These are phyloP conservation scores for Candida nonsorbophila DNA, from an alignment of 805 yeast genomes.

Conservation along the genomic window DNA sequence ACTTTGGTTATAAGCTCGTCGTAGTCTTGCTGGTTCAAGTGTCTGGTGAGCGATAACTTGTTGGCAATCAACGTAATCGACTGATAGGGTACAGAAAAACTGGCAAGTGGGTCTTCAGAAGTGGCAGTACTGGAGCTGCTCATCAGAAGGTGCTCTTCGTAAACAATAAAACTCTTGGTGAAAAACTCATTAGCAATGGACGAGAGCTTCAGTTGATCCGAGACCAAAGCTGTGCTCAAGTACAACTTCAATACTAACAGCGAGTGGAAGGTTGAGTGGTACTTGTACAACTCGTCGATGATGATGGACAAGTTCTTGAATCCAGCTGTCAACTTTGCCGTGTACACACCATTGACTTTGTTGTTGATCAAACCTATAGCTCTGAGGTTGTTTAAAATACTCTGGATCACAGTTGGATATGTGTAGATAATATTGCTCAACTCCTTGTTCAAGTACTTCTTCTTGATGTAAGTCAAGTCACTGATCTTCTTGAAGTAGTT, in stretches of 20 bases:
- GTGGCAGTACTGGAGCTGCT: conserved; percentile 10
- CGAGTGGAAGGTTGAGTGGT: conserved; percentile 25
- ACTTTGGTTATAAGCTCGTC: conserved; percentile 79
- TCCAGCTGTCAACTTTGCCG: conserved; percentile 37
- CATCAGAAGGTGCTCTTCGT: conserved; percentile 54
- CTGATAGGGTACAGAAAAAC: conserved; percentile 48
- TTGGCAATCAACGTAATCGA: conserved; percentile 43
- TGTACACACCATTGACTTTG: conserved; percentile 17
- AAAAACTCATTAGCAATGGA: conserved; percentile 83
- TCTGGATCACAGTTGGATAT: conserved; percentile 69
- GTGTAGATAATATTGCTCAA: conserved; percentile 55
- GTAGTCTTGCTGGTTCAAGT: conserved; percentile 60
- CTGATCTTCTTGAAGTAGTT: conserved; percentile 36
- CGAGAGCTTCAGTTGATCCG: conserved; percentile 70
- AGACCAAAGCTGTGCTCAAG: conserved; percentile 63
- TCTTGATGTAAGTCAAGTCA: conserved; percentile 29
- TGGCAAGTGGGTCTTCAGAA: conserved; percentile 36
- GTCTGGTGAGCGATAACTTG: conserved; percentile 37
- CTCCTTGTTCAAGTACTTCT: conserved; percentile 49
- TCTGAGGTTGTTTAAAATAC: conserved; percentile 56
- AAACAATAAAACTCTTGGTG: conserved; percentile 80
- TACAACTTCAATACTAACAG: conserved; percentile 45
- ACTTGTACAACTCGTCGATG: conserved; percentile 57
- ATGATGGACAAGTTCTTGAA: conserved; percentile 71
- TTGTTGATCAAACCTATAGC: conserved; percentile 31